A percentile compares a stretch with the other conserved stretches of the same genome.
Evolutionary conservation across 495 filamentous ascomycete genomes (phyloP).

Genomic region (Podospora pseudocomata): DNA sequence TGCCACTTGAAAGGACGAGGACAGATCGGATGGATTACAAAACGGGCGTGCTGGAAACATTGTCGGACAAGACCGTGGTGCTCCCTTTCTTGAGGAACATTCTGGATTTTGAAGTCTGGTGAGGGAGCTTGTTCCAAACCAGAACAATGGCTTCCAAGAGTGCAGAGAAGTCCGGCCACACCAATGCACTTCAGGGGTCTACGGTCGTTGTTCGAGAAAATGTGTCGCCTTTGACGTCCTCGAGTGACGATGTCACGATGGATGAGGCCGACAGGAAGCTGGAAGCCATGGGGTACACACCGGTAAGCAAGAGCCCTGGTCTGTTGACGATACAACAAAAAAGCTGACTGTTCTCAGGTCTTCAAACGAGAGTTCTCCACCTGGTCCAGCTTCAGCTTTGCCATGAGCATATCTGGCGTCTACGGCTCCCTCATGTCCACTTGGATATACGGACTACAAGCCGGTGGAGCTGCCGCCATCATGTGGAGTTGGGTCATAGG

Average conservation of each 20-base stretch:
- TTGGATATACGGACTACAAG: conserved; percentile 56
- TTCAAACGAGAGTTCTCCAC: conserved; percentile 64
- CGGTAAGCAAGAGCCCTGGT: conserved; percentile 18
- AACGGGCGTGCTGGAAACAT: too few species aligned
- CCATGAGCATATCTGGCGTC: conserved; percentile 58
- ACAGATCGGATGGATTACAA: too few species aligned
- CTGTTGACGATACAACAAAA: not conserved
- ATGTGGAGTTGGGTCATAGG: conserved; percentile 65
- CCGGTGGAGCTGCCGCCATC: conserved; percentile 56
- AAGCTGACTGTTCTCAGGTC: conserved; percentile 31
- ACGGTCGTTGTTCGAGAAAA: not conserved
- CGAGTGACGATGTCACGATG: conserved; percentile 11
- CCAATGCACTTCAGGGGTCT: not conserved
- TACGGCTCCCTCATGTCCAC: conserved; percentile 61
- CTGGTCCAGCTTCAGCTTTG: conserved; percentile 61
- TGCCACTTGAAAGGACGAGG: too few species aligned
- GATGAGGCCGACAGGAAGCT: conserved; percentile 34
- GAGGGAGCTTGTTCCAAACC: not conserved
- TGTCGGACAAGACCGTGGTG: too few species aligned
- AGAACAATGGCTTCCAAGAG: not conserved
- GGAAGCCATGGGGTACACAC: conserved; percentile 34
- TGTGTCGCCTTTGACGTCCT: conserved; percentile 5
- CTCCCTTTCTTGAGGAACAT: too few species aligned
- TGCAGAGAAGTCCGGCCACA: not conserved
- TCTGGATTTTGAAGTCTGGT: too few species aligned